Percentiles rank a stretch among this genome's conserved stretches.
Conservation (phyloP, 1,284 basidiomycete genomes). For the Gomphus bonarii region DNA sequence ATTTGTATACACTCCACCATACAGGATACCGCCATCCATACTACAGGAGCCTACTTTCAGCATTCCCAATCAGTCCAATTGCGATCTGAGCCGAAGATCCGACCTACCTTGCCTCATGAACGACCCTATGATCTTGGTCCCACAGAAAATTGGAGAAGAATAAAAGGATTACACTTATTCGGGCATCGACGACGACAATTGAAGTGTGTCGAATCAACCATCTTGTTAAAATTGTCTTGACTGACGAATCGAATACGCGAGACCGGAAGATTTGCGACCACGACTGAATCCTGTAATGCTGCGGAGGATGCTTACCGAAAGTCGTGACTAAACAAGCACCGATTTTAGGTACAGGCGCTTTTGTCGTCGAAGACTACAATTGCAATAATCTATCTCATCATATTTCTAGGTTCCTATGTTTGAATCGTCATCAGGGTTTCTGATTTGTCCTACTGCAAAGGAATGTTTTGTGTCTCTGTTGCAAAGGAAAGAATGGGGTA, state of each 20-base stretch:
- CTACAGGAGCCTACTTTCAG: not conserved
- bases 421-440: too few species aligned
- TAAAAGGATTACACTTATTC: constrained; percentile 21
- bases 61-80: not conserved
- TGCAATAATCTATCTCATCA: too few species aligned
- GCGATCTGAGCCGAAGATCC: constrained; percentile 8
- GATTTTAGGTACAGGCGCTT: not conserved
- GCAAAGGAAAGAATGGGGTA: too few species aligned
- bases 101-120: constrained; percentile 21
- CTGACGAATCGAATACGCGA: not conserved
- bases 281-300: constrained; percentile 1
- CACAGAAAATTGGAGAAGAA: constrained; percentile 23
- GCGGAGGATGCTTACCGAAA: not conserved
- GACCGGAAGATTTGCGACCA: not conserved
- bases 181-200: constrained; percentile 2
- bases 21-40: not conserved
- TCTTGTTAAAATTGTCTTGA: not conserved
- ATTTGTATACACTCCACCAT: not conserved
- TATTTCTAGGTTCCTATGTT: too few species aligned
- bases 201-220: constrained; percentile 5
- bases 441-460: not conserved
- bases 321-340: not conserved
- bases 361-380: too few species aligned
- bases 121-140: constrained; percentile 35
- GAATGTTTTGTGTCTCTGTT: not conserved